Percentiles rank a stretch among this genome's conserved stretches.
Evolutionary conservation across 768 basidiomycete genomes (phyloP).

Genomic region (Suillus variegatus): DNA sequence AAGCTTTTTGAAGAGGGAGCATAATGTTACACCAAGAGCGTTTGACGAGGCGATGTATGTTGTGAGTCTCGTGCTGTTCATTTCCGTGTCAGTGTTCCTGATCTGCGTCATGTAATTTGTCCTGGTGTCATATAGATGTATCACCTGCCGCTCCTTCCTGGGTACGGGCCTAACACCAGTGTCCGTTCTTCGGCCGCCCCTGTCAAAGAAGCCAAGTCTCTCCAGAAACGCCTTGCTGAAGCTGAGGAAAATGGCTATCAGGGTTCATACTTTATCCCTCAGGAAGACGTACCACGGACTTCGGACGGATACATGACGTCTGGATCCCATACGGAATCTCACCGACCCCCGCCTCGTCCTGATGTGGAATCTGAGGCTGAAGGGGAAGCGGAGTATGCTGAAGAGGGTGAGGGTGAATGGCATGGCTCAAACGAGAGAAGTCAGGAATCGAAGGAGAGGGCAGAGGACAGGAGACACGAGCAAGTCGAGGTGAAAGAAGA

Average conservation of each 20-base stretch:
- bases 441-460: slow-evolving; percentile 13
- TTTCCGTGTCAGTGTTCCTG: not conserved
- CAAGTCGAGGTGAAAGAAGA: slow-evolving; percentile 28
- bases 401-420: slow-evolving; percentile 19
- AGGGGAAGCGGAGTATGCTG: slow-evolving; percentile 10
- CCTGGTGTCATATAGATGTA: slow-evolving; percentile 62
- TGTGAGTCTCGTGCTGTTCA: slow-evolving; percentile 47
- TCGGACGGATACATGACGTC: slow-evolving; percentile 67
- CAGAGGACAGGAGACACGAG: slow-evolving; percentile 2
- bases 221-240: slow-evolving; percentile 71
- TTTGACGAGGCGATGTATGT: slow-evolving; percentile 95
- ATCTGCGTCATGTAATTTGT: slow-evolving; percentile 4
- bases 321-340: slow-evolving; percentile 39
- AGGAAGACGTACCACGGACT: slow-evolving; percentile 27
- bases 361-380: slow-evolving; percentile 17
- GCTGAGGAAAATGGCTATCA: slow-evolving; percentile 92
- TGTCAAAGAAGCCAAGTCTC: slow-evolving; percentile 53
- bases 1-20: slow-evolving; percentile 88
- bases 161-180: slow-evolving; percentile 83
- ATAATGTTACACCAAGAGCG: slow-evolving; percentile 82
- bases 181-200: slow-evolving; percentile 79
- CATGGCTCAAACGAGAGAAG: slow-evolving; percentile 16
- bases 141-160: slow-evolving; percentile 87
- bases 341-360: slow-evolving; percentile 19
- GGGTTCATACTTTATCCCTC: slow-evolving; percentile 71